Conservation (phyloP, 2,329 filamentous ascomycete genomes). For the Fusarium nematophilum region DNA sequence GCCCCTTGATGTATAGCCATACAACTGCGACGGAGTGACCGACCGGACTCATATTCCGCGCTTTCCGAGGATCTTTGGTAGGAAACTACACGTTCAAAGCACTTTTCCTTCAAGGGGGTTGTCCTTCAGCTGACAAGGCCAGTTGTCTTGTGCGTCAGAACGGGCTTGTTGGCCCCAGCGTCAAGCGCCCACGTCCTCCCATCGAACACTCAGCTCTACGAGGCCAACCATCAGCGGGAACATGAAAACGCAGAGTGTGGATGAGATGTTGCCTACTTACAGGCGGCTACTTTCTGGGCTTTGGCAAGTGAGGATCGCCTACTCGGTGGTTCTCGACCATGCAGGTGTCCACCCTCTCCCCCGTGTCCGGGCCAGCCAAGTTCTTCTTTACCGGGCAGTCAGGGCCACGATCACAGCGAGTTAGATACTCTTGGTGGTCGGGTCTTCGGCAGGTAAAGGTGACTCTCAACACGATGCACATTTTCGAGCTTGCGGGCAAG, state of each 20-base stretch:
- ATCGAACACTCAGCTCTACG: no score
- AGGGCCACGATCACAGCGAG: conserved; percentile 8
- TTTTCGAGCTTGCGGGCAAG: not conserved
- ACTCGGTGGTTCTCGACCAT: conserved; percentile 14
- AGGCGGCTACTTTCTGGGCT: conserved; percentile 8
- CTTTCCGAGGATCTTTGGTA: not conserved
- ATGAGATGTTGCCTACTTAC: not conserved
- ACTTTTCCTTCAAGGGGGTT: not conserved
- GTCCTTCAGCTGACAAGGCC: not conserved
- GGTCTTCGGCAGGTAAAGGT: conserved; percentile 11
- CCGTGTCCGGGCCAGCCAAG: conserved; percentile 8
- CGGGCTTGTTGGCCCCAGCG: not conserved
- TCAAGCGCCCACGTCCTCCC: no score
- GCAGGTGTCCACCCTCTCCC: conserved; percentile 22
- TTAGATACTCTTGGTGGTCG: conserved; percentile 11
- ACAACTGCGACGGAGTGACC: no score
- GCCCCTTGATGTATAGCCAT: no score
- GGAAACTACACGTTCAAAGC: no score
- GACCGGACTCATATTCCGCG: not conserved
- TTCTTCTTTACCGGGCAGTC: conserved; percentile 21
- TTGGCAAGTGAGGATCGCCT: conserved; percentile 19
- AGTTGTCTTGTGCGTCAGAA: not conserved
- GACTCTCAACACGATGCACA: conserved; percentile 17
- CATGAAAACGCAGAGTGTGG: not conserved
- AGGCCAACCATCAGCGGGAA: no score